phyloP scores from a whole-genome alignment of 768 basidiomycete genomes.

The Auricularia sp. region DNA sequence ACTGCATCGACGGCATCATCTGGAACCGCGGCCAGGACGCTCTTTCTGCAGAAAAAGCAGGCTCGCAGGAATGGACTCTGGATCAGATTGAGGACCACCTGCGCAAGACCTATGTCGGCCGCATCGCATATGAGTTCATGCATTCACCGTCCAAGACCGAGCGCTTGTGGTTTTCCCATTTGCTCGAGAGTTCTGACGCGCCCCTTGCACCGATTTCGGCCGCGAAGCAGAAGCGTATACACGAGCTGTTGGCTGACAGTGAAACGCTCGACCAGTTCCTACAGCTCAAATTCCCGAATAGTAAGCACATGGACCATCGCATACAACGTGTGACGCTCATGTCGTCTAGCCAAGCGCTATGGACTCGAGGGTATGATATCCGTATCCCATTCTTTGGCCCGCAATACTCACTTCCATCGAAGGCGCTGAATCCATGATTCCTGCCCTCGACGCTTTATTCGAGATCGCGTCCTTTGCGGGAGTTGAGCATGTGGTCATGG shows the following conservation, averaged over 20 bases:
- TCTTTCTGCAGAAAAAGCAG: conserved; percentile 11
- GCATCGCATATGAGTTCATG: conserved; percentile 89
- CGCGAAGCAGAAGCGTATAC: conserved; percentile 39
- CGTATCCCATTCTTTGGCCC: too few species aligned
- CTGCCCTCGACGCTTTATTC: conserved; percentile 74
- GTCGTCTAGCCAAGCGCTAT: conserved; percentile 50
- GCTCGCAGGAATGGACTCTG: conserved; percentile 50
- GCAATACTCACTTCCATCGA: conserved; percentile 26
- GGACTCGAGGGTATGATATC: conserved; percentile 33
- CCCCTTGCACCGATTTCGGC: conserved; percentile 10
- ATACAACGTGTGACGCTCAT: conserved; percentile 2
- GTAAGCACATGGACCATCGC: conserved; percentile 13
- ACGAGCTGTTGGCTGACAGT: conserved; percentile 57
- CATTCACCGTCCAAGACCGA: conserved; percentile 80
- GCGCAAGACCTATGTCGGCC: conserved; percentile 65
- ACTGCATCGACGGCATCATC: conserved; percentile 71
- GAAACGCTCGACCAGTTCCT: conserved; percentile 81
- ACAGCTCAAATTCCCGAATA: conserved; percentile 80
- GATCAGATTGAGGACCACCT: conserved; percentile 62
- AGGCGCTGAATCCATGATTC: conserved; percentile 90
- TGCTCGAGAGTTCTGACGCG: conserved; percentile 52
- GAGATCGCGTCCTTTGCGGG: conserved; percentile 55
- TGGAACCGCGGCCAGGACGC: conserved; percentile 48
- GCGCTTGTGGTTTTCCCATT: conserved; percentile 79
- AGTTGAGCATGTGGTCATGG: conserved; percentile 61